Evolutionary conservation across 768 basidiomycete genomes (phyloP).

Genomic region (Naganishia vishniacii): DNA sequence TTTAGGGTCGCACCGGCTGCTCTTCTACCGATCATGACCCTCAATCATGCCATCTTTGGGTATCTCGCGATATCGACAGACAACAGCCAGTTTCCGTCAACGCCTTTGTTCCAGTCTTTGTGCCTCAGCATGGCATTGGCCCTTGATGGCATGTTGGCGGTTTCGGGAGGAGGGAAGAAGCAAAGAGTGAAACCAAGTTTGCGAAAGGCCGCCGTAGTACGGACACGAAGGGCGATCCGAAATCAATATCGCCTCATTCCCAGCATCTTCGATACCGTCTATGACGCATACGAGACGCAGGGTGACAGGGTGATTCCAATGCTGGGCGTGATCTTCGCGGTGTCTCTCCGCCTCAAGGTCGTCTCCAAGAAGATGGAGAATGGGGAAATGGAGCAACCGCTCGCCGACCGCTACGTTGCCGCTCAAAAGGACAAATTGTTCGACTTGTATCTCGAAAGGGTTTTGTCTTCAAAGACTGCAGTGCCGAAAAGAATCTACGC

Average conservation of each 20-base stretch:
- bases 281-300: conserved; percentile 1
- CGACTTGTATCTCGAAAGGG: conserved; percentile 56
- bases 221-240: conserved; percentile 17
- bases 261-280: conserved; percentile 9
- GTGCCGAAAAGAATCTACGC: conserved; percentile 58
- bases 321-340: conserved; percentile 53
- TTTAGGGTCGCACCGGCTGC: conserved; percentile 30
- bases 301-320: conserved; percentile 20
- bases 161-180: conserved; percentile 28
- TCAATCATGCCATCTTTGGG: conserved; percentile 31
- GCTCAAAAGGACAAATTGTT: conserved; percentile 56
- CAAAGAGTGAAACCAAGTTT: conserved; percentile 32
- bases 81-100: conserved; percentile 25
- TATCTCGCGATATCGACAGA: conserved; percentile 30
- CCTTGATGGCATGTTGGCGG: conserved; percentile 37
- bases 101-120: conserved; percentile 34
- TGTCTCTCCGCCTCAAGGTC: conserved; percentile 58
- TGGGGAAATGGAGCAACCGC: conserved; percentile 51
- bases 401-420: conserved; percentile 44
- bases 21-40: conserved; percentile 35
- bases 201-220: conserved; percentile 27
- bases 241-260: conserved; percentile 21
- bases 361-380: conserved; percentile 48
- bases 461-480: conserved; percentile 64
- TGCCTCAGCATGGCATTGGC: conserved; percentile 36